phyloP scores from a whole-genome alignment of 148 eudicot genomes.

The Chenopodium album region DNA sequence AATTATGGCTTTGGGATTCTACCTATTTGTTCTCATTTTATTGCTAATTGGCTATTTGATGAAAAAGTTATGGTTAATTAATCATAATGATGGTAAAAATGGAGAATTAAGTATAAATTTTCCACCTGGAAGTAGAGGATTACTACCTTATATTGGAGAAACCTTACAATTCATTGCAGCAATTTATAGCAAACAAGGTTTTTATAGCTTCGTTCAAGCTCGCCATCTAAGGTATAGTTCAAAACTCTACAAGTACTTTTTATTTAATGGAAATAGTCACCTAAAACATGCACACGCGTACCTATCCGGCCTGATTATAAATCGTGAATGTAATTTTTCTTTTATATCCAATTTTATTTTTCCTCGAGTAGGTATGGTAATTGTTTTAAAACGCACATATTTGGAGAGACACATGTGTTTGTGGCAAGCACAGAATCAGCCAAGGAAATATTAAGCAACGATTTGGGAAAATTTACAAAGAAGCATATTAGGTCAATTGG shows the following conservation, averaged over 20 bases:
- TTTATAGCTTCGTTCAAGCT: constrained; percentile 42
- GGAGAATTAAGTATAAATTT: constrained; percentile 12
- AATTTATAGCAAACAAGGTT: constrained; percentile 38
- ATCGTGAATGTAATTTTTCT: too few species aligned
- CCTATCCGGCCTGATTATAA: too few species aligned
- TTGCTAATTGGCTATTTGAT: constrained; percentile 16
- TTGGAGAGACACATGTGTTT: constrained; percentile 49
- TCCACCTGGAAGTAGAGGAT: constrained; percentile 41
- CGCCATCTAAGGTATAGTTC: constrained; percentile 37
- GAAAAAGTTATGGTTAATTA: constrained; percentile 14
- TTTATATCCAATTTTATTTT: background rate
- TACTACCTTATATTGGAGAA: constrained; percentile 44
- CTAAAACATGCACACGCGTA: too few species aligned
- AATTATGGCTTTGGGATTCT: background rate
- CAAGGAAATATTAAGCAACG: constrained; percentile 41
- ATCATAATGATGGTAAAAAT: background rate
- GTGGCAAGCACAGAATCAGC: constrained; percentile 47
- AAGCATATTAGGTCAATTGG: constrained; percentile 50
- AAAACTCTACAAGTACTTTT: too few species aligned
- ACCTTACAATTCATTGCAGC: constrained; percentile 49
- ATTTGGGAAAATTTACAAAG: constrained; percentile 47
- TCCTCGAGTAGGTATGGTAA: constrained; percentile 37
- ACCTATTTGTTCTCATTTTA: constrained; percentile 13
- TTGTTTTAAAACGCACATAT: constrained; percentile 48
- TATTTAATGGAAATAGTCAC: too few species aligned